A percentile compares a stretch with the other conserved stretches of the same genome.
phyloP scores from a whole-genome alignment of 495 filamentous ascomycete genomes.

The Neurospora tetrasperma region DNA sequence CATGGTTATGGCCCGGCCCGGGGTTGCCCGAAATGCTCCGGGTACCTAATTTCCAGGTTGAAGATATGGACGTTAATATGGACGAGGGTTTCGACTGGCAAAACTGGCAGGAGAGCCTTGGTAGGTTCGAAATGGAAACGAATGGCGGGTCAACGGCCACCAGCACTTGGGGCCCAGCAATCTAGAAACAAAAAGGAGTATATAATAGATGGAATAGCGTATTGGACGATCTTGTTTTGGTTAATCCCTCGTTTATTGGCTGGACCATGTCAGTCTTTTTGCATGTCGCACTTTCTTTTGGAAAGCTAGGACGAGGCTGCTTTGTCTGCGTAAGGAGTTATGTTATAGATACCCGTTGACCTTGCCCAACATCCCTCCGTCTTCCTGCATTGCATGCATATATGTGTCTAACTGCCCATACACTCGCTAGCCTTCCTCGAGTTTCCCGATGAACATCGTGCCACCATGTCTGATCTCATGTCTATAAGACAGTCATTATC shows the following conservation, averaged over 20 bases:
- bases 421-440: no score
- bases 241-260: not conserved
- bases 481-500: no score
- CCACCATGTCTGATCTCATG: no score
- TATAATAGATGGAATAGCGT: not conserved
- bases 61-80: constrained; percentile 32
- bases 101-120: constrained; percentile 33
- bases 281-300: not conserved
- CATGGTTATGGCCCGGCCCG: constrained; percentile 32
- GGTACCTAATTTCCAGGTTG: constrained; percentile 14
- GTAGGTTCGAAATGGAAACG: constrained; percentile 23
- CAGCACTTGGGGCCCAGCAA: constrained; percentile 12
- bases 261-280: not conserved
- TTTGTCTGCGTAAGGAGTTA: not conserved
- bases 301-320: not conserved
- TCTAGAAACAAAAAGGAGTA: not conserved
- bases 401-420: no score
- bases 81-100: constrained; percentile 40
- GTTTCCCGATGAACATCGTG: no score
- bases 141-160: constrained; percentile 12
- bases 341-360: constrained; percentile 1
- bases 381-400: no score
- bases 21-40: constrained; percentile 12
- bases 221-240: not conserved
- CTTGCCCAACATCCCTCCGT: not conserved